Evolutionary conservation across 495 filamentous ascomycete species (phyloP).

Genomic region (Opeltia flavorubescens): DNA sequence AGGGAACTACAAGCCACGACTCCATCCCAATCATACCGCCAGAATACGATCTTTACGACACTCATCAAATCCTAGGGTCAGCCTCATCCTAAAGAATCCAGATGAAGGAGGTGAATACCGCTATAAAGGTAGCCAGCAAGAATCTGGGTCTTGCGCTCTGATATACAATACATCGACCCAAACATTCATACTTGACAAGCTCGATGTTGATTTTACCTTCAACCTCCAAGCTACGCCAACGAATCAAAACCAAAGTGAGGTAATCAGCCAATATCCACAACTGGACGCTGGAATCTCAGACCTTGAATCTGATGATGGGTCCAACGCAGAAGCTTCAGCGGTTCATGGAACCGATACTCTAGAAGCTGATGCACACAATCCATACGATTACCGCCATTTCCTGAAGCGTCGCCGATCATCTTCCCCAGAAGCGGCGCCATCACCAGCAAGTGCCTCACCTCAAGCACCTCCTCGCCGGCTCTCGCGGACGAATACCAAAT

Average conservation of each 20-base stretch:
- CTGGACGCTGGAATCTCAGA: conserved; percentile 28
- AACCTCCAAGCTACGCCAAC: conserved; percentile 38
- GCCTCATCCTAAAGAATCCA: conserved; percentile 37
- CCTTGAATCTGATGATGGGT: conserved; percentile 23
- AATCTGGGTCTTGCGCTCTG: conserved; percentile 30
- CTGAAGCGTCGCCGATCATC: conserved; percentile 16
- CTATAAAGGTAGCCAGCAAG: conserved; percentile 38
- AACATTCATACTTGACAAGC: conserved; percentile 35
- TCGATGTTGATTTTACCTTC: conserved; percentile 39
- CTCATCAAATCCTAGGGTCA: conserved; percentile 4
- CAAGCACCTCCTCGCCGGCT: neutral
- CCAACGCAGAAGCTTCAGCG: conserved; percentile 25
- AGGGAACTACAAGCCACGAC: neutral
- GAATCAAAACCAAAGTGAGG: conserved; percentile 29
- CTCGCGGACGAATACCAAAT: conserved; percentile 2
- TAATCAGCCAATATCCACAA: conserved; percentile 32
- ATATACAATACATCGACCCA: conserved; percentile 38
- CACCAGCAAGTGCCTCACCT: conserved; percentile 6
- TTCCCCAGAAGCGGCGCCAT: conserved; percentile 6
- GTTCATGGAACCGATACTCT: conserved; percentile 27
- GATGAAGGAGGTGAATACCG: conserved; percentile 31
- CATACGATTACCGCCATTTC: conserved; percentile 47
- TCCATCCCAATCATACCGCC: neutral
- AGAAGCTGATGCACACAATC: conserved; percentile 35
- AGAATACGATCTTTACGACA: neutral